Percentiles rank a stretch among this genome's conserved stretches.
These are phyloP conservation scores for Cyclotella sp. DNA, from an alignment of 108 stramenopile genomes.

Conservation along the genomic window DNA sequence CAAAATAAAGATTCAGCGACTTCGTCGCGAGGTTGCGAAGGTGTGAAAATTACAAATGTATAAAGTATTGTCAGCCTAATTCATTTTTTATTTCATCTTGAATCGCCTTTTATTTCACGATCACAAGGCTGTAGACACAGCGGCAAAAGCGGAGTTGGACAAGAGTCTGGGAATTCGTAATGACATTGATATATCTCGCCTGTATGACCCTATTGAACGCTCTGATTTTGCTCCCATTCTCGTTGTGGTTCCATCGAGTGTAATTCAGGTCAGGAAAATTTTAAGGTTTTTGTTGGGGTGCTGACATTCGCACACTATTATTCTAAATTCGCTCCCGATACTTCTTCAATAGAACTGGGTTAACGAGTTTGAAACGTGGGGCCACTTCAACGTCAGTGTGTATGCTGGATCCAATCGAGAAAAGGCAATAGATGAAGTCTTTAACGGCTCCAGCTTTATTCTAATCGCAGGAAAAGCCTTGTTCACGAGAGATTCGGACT, in stretches of 20 bases:
- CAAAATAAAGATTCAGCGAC: conserved; percentile 40
- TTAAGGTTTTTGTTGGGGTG: conserved; percentile 8
- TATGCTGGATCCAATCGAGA: conserved; percentile 48
- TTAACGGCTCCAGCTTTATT: conserved; percentile 68
- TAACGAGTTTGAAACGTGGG: conserved; percentile 77
- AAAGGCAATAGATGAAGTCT: conserved; percentile 56
- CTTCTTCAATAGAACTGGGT: conserved; percentile 23
- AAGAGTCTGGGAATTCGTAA: conserved; percentile 24
- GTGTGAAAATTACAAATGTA: conserved; percentile 19
- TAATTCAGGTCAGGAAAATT: conserved; percentile 46
- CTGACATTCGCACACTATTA: too few relatives aligned
- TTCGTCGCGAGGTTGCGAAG: conserved; percentile 39
- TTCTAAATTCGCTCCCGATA: too few relatives aligned
- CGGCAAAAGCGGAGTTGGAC: conserved; percentile 27
- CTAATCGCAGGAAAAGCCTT: conserved; percentile 66
- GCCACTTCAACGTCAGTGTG: conserved; percentile 75
- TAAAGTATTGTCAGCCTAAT: background rate
- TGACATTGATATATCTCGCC: background rate
- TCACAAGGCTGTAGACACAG: conserved; percentile 12
- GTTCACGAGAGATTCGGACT: conserved; percentile 51
- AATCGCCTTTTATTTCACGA: background rate
- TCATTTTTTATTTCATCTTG: background rate
- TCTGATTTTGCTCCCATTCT: conserved; percentile 69
- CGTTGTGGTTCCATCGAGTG: conserved; percentile 77
- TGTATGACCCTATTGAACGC: conserved; percentile 16